Base-by-base conservation (phyloP, 2,329 filamentous ascomycete species). In the Phialocephala sp. region DNA sequence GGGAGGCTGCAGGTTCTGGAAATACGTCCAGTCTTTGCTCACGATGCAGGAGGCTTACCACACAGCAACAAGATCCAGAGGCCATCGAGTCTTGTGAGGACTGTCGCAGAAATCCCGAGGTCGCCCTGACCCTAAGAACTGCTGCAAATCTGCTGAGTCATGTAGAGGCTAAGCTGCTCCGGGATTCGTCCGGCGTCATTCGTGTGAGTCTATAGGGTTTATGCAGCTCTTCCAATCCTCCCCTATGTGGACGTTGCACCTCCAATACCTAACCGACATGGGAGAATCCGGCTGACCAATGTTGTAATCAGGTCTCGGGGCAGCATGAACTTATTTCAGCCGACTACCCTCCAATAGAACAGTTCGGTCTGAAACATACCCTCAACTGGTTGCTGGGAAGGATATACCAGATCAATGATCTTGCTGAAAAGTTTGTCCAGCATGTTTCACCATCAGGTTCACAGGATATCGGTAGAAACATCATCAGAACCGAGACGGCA, bases 351-450 rank as follows among this genome's bases (percentile, higher is more conserved):
- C 71, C 72, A 69, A 67, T 74, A 63, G 68, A 69, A 60, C 65
- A 72, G 54, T 69, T 66, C 61, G 73, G 73, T 58, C 56, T 75
- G 36, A 75, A 70, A 64, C 65, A 67, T 58, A 74, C 71, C 11
- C 63, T 76, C 63, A 60, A 69, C 55, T 74, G 73, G 72, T 60
- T 76, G 22, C 60, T 76, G n/a, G 68, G 66, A 56, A 73, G 68
- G 36, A 70, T 76, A 52, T 64, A 73, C 65, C 67, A 72, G 37
- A 71, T 73, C 39, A 76, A 75, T 67, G 67, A 69, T 32, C 66
- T 76, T 43, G 72, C 73, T 47, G 71, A 76, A 56, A 71, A 70
- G 47, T 64, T 75, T 15, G 69, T 75, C 4, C 68, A 73, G 47
- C 59, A 72, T 64, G 66, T 66, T 59, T 70, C 73, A 32, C 37